These are phyloP conservation scores for Plasmopara muralis DNA, from an alignment of 352 stramenopile genomes.

Conservation along the genomic window DNA sequence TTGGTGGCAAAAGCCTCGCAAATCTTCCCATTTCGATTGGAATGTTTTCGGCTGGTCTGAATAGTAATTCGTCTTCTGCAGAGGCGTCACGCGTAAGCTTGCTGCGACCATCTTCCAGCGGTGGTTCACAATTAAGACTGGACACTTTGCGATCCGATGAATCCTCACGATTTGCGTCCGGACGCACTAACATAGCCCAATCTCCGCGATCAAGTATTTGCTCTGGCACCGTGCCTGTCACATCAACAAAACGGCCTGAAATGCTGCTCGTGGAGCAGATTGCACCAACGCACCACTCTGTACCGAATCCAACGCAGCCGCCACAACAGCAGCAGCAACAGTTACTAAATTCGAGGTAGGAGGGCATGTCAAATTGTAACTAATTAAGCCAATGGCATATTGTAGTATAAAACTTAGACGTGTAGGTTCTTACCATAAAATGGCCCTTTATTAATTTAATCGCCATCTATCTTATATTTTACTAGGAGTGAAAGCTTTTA, in stretches of 20 bases:
- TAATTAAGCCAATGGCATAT: conserved; percentile 36
- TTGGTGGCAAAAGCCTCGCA: conserved; percentile 11
- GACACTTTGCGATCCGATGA: conserved; percentile 23
- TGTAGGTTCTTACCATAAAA: too few relatives aligned
- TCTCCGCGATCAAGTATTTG: conserved; percentile 10
- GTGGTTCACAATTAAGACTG: conserved; percentile 21
- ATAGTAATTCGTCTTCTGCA: conserved; percentile 21
- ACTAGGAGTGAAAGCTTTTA: too few relatives aligned
- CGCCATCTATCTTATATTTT: too few relatives aligned
- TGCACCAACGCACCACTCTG: conserved; percentile 18
- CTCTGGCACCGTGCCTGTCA: conserved; percentile 7
- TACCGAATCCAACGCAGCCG: conserved; percentile 23
- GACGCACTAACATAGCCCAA: conserved; percentile 14
- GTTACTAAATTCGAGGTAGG: conserved; percentile 37
- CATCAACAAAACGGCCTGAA: conserved; percentile 25
- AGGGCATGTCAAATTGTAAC: conserved; percentile 36
- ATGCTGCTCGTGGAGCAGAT: conserved; percentile 34
- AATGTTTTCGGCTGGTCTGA: conserved; percentile 28
- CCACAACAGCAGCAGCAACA: conserved; percentile 28
- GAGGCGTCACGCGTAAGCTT: conserved; percentile 22
- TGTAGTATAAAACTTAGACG: conserved; percentile 25
- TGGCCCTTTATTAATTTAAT: too few relatives aligned
- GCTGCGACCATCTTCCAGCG: conserved; percentile 22
- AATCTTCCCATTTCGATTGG: conserved; percentile 28
- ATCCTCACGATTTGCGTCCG: conserved; percentile 27